Evolutionary conservation across 1,284 basidiomycete genomes (phyloP), one percentile per base, ranked within the genome.

Genomic region (Mycosarcoma maydis): DNA sequence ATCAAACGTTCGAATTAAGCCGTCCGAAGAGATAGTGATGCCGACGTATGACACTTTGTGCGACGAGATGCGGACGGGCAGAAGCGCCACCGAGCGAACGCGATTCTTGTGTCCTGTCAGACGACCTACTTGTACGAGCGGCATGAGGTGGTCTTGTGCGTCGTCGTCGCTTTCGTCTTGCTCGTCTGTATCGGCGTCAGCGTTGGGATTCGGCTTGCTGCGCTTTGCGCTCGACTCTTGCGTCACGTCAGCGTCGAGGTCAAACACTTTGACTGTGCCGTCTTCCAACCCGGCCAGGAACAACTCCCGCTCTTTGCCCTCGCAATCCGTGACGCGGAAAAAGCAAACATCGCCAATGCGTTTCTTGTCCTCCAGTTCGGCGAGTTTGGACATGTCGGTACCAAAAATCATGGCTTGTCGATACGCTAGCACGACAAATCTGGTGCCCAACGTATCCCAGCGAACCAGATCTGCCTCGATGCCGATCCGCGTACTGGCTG

Each of bases 401-500:
- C 30, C 38, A 30, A 75, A 78, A 8, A 80, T 56, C 64, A 76
- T 73, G 6, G 70, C 73, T 33, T 69, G 70, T 4, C 68, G 62
- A 11, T 64, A 68, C 6, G 68, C 73, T 17, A 76, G 57, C 24
- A 80, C 74, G 11, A 61, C 73, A 37, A 80, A 78, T 5, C 77
- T 52, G 30, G 39, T 39, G 1, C 76, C 77, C 11, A 19, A n/a
- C 5, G 74, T 72, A 37, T 76, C 72, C 77, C 77, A 80, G 0
- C 48, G 23, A 7, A 78, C 70, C 26, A 60, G 38, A 39, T 77
- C 75, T 3, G 75, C 77, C 26, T 78, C 77, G 22, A 74, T 67
- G 48, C 75, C 76, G 41, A 80, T 77, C 77, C 94, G 92, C 30
- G 90, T 90, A 77, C 92, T 94, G 4, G 92, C 92, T 13, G 89